These are phyloP conservation scores for Colletotrichum endophyticum DNA, from an alignment of 2,329 filamentous ascomycete species.

Conservation along the genomic window DNA sequence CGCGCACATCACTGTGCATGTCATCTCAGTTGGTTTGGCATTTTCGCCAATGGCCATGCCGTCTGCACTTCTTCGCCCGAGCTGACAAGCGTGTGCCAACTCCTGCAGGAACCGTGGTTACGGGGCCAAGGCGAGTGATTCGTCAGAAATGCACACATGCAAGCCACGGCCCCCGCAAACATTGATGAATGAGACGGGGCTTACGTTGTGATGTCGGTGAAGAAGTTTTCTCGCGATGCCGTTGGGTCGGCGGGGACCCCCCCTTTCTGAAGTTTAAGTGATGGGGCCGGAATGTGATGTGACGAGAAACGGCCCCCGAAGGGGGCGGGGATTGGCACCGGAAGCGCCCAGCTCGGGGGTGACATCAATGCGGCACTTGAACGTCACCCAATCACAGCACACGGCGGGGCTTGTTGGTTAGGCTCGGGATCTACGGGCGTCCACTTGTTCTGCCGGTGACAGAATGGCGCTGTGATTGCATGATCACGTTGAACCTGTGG, in stretches of 20 bases:
- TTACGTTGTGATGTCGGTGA: neutral
- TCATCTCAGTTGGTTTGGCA: neutral
- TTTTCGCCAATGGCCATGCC: neutral
- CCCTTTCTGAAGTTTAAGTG: neutral
- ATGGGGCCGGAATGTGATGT: conserved; percentile 16
- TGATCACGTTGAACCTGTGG: neutral
- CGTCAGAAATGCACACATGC: neutral
- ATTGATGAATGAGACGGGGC: neutral
- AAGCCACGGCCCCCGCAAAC: neutral
- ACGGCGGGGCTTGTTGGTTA: neutral
- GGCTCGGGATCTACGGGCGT: neutral
- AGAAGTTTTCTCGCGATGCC: neutral
- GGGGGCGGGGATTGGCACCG: conserved; percentile 15
- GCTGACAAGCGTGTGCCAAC: neutral
- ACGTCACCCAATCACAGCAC: neutral
- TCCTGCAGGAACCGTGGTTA: neutral
- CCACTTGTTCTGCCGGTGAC: neutral
- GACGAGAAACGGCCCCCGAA: neutral
- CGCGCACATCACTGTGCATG: neutral
- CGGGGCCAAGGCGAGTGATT: neutral
- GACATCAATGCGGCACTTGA: neutral
- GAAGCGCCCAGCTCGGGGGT: conserved; percentile 15
- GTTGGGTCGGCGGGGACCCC: neutral
- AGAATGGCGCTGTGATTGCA: neutral
- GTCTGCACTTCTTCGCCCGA: neutral